Percentiles rank a stretch among this genome's conserved stretches.
These are phyloP conservation scores for Byssoonygena ceratinophila DNA, from an alignment of 2,329 filamentous ascomycete genomes.

Conservation along the genomic window DNA sequence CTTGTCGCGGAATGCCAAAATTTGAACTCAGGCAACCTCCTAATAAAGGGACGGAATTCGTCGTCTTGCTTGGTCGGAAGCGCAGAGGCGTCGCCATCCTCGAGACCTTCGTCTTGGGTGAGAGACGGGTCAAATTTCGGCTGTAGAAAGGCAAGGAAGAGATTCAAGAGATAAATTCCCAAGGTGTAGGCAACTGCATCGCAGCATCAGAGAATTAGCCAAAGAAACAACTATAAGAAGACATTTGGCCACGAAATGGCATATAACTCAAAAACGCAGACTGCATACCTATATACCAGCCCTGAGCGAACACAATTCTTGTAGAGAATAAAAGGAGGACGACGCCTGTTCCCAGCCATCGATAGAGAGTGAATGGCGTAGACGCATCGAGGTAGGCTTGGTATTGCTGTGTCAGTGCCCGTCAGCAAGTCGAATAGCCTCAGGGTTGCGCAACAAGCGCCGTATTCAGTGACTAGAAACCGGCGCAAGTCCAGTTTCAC, in stretches of 20 bases:
- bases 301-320: constrained; percentile 82
- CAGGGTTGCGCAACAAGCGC: background rate
- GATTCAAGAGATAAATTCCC: constrained; percentile 96
- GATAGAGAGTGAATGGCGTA: constrained; percentile 77
- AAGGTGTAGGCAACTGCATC: constrained; percentile 84
- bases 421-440: background rate
- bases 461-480: background rate
- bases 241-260: background rate
- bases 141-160: constrained; percentile 96
- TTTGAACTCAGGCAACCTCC: constrained; percentile 95
- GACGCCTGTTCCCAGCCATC: constrained; percentile 76
- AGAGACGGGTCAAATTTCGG: constrained; percentile 98
- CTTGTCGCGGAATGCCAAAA: constrained; percentile 97
- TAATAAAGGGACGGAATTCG: constrained; percentile 95
- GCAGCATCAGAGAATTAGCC: background rate
- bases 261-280: too few relatives aligned
- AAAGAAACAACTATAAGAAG: background rate
- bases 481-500: background rate
- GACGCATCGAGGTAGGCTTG: constrained; percentile 90
- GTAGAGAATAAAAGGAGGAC: constrained; percentile 73
- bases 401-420: constrained; percentile 55
- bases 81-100: constrained; percentile 61
- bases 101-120: constrained; percentile 90
- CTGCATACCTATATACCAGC: constrained; percentile 88
- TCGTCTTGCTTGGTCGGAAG: constrained; percentile 93